Evolutionary conservation across 2,329 filamentous ascomycete species (phyloP), one percentile per base, ranked within the genome.

Genomic region (Cryoendolithus antarcticus): DNA sequence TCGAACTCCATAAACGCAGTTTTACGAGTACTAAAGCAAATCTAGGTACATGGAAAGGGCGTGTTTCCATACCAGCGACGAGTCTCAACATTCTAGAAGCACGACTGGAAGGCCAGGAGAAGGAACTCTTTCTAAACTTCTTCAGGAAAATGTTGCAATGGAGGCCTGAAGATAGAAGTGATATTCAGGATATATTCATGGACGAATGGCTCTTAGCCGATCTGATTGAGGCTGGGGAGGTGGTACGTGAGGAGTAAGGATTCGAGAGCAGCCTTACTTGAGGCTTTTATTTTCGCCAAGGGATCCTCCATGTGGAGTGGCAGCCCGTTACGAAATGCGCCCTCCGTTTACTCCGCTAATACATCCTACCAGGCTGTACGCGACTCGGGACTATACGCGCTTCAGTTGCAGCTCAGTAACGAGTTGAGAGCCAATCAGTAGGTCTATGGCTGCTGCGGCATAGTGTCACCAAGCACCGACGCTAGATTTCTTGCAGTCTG

Each of bases 71-170:
- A 24, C 44, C 48, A 32, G 34, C 30, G 27, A 41, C 6, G 0
- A 44, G 35, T 15, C 28, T 51, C 37, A 39, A 46, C 43, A 31
- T 35, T 7, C 24, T 41, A 30, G 53, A 58, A 37, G 30, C 44
- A 4, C 45, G 46, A 37, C 44, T 56, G 3, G 19, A 39, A n/a
- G 48, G 48, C 6, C 39, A 53, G 7, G 43, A 54, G 13, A 56
- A 56, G 40, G 34, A 46, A 12, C 12, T 38, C 0, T 62, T 61
- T 35, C 32, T 62, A 19, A 34, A 34, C 3, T 60, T 60, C 31
- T 47, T 61, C 45, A 46, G 51, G 13, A 56, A 52, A 38, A 60
- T 61, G 55, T 43, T 63, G 34, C 50, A 53, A 21, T 62, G 58
- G 60, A 52, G 44, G 24, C 59, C 58, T 0, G 58, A 62, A 38